These are phyloP conservation scores for Acacia melanoxylon DNA, from an alignment of 306 rosid species.

Conservation along the genomic window DNA sequence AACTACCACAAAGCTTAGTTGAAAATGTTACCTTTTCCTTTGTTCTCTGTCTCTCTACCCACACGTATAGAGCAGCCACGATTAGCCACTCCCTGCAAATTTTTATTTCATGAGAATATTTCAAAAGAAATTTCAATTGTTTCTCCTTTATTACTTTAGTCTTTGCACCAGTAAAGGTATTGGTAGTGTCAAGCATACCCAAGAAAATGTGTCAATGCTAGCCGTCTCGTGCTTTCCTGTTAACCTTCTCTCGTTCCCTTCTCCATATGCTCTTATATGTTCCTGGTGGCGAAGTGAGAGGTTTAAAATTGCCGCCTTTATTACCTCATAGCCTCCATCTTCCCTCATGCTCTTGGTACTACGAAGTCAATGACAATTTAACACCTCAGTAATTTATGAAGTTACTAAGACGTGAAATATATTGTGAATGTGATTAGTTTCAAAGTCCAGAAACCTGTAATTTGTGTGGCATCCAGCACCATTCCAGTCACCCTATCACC, in stretches of 20 bases:
- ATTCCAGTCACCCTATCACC: slow-evolving; percentile 93
- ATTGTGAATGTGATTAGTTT: slow-evolving; percentile 1
- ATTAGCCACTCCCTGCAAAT: slow-evolving; percentile 92
- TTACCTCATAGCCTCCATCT: slow-evolving; percentile 87
- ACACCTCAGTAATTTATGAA: slow-evolving; percentile 15
- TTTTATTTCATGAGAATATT: slow-evolving; percentile 32
- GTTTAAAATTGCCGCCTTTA: slow-evolving; percentile 94
- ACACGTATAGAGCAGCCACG: slow-evolving; percentile 99
- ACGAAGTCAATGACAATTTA: slow-evolving; percentile 30
- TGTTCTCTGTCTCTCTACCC: slow-evolving; percentile 88
- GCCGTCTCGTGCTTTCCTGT: slow-evolving; percentile 99
- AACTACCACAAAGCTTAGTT: not conserved
- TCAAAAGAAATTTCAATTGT: not conserved
- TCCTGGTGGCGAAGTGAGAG: slow-evolving; percentile 89
- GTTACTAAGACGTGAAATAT: slow-evolving; percentile 7
- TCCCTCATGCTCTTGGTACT: slow-evolving; percentile 99
- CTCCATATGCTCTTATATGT: slow-evolving; percentile 94
- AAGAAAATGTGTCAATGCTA: slow-evolving; percentile 77
- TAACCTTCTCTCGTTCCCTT: slow-evolving; percentile 97
- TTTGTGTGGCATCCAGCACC: slow-evolving; percentile 99
- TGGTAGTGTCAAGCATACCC: slow-evolving; percentile 59
- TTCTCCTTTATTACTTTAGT: not conserved
- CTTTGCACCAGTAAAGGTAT: slow-evolving; percentile 19
- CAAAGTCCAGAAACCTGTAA: slow-evolving; percentile 61
- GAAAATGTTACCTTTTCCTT: slow-evolving; percentile 74